Conservation (phyloP, 2,329 filamentous ascomycete species). For the Beauveria asiatica region DNA sequence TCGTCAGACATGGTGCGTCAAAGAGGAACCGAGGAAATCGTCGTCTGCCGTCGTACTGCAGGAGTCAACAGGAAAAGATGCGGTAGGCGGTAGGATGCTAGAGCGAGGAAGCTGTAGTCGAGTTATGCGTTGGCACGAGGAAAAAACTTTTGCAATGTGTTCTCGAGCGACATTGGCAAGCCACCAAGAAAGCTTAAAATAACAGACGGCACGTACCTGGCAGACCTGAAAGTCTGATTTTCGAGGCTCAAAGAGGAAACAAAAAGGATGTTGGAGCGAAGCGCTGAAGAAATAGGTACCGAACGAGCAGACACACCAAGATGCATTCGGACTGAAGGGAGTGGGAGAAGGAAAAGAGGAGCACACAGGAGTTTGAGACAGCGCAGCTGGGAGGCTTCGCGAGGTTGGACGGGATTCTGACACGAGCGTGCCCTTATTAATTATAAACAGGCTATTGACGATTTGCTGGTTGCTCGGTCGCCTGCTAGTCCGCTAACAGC, state of each 20-base stretch:
- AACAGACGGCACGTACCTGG: conserved; percentile 1
- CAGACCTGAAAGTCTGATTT: background rate
- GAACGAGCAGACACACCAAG: background rate
- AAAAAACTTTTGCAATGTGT: too few species aligned
- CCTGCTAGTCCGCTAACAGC: background rate
- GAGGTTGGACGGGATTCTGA: background rate
- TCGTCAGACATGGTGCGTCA: conserved; percentile 16
- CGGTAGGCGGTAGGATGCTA: too few species aligned
- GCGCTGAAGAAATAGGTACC: background rate
- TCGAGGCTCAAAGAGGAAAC: background rate
- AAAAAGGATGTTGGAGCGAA: background rate
- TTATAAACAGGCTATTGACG: conserved; percentile 3
- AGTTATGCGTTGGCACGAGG: background rate
- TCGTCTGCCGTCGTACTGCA: background rate
- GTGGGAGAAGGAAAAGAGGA: background rate
- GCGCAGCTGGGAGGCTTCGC: background rate
- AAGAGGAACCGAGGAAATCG: background rate
- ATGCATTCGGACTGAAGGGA: background rate
- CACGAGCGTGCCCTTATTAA: conserved; percentile 4
- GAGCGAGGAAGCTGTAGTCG: background rate
- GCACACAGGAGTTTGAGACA: too few species aligned
- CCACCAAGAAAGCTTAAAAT: background rate
- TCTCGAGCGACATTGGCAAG: background rate
- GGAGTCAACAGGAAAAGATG: background rate
- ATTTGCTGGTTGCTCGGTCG: background rate